Percentiles rank a stretch among this genome's conserved stretches.
Evolutionary conservation across 306 rosid genomes (phyloP).

Genomic region (Ochetophila trinervis): DNA sequence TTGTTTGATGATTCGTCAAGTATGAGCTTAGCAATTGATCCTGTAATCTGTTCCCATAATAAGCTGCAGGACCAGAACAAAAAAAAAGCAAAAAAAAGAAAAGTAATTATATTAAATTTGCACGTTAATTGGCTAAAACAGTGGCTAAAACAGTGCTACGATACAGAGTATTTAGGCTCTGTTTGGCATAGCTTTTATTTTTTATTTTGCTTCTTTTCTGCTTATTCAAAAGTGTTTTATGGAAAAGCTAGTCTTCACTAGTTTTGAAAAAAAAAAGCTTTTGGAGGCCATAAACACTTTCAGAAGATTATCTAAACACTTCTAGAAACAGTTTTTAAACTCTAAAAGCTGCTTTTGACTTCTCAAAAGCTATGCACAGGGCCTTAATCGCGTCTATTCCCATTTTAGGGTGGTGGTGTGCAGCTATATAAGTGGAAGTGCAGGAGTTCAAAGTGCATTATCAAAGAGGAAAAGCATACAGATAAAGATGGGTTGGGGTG

Average conservation of each 20-base stretch:
- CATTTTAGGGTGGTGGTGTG: conserved; percentile 6
- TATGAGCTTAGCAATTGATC: conserved; percentile 23
- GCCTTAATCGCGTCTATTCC: conserved; percentile 24
- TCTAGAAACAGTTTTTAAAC: no score
- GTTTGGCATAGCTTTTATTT: no score
- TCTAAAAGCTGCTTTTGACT: no score
- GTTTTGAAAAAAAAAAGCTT: no score
- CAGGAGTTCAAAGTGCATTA: conserved; percentile 11
- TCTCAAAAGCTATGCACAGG: no score
- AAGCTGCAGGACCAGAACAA: conserved; percentile 21
- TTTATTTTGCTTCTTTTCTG: no score
- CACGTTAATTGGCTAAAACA: conserved; percentile 18
- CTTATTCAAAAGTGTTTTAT: no score
- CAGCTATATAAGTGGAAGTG: conserved; percentile 32
- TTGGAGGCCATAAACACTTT: no score
- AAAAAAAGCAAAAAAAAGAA: neutral
- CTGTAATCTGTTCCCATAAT: conserved; percentile 9
- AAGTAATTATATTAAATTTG: conserved; percentile 3
- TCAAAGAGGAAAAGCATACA: neutral
- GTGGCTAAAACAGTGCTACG: conserved; percentile 23
- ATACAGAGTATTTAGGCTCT: conserved; percentile 30
- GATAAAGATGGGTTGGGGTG: conserved; percentile 32
- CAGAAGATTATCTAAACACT: no score
- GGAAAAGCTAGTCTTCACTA: no score
- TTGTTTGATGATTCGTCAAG: neutral